Percentiles rank a stretch among this genome's conserved stretches.
These are phyloP conservation scores for Phyllosticta paracitricarpa DNA, from an alignment of 2,329 filamentous ascomycete genomes.

Conservation along the genomic window DNA sequence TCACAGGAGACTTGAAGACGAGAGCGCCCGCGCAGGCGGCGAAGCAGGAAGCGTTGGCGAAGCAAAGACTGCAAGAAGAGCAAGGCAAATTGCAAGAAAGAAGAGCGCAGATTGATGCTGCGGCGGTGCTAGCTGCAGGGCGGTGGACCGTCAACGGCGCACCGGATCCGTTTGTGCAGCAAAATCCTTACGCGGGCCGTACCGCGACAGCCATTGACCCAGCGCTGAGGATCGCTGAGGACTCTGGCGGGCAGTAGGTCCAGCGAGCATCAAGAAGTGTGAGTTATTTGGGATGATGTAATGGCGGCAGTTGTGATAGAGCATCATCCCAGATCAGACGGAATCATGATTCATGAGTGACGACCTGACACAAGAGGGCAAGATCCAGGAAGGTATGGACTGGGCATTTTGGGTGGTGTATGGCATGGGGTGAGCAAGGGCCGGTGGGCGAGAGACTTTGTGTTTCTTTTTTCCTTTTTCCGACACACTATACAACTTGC, in stretches of 20 bases:
- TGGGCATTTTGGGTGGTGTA: neutral
- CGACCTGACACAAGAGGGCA: neutral
- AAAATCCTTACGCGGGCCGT: neutral
- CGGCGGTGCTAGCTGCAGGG: constrained; percentile 4
- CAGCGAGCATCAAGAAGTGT: neutral
- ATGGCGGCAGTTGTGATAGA: neutral
- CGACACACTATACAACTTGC: too few species aligned
- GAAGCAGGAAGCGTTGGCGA: constrained; percentile 8
- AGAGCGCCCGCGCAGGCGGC: constrained; percentile 56
- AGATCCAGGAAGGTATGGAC: neutral
- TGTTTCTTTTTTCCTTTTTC: neutral
- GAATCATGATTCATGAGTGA: neutral
- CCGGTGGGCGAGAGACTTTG: neutral
- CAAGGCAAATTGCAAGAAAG: constrained; percentile 3
- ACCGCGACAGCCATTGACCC: constrained; percentile 3
- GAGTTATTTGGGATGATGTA: neutral
- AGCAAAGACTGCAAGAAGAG: constrained; percentile 9
- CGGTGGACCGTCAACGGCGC: constrained; percentile 2
- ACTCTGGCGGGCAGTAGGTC: neutral
- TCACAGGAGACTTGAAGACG: constrained; percentile 84
- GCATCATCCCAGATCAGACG: neutral
- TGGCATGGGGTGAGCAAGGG: neutral
- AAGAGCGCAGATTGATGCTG: constrained; percentile 8
- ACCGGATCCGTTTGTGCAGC: neutral
- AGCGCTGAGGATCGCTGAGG: neutral